Evolutionary conservation across 257 asterid species (phyloP), one percentile per base, ranked within the genome.

Genomic region (Asclepias syriaca): DNA sequence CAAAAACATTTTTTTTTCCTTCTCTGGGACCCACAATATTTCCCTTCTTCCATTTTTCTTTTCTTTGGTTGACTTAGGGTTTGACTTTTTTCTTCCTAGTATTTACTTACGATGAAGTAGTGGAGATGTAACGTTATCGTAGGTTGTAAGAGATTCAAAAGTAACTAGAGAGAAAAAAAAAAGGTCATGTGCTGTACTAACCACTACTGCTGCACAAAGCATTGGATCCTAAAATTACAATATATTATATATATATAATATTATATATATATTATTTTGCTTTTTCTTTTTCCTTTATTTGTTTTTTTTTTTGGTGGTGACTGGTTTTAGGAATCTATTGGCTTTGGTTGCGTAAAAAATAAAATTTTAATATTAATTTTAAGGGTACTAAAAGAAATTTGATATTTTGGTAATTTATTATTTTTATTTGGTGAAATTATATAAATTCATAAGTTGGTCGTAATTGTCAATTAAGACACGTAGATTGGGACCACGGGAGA

Each of bases 61-160:
- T 34, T 34, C n/a, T 11, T 8, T 57, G 57, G 68, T 48, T 74
- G 78, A 74, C 73, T 65, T 74, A 1, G 19, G 21, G 22, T 56
- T 66, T 74, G 67, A 66, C 67, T 56, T 66, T 34, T 2, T 29
- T 29, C 1, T 2, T 29, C 3, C 34, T 29, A 29, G 34, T 29
- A 29, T 29, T 29, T 29, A 29, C 34, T 29, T 29, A 29, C 34
- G 34, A 1, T 29, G 34, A 29, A 29, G 34, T 1, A 29, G 34
- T 29, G 2, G 46, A 46, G 32, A 55, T 21, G 50, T 18, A n/a
- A 57, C 51, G 65, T 12, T 14, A 55, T 54, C 19, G 8, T 11
- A 60, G 69, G n/a, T 19, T 32, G 14, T 15, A 45, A 29, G 43
- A 61, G 61, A 60, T 27, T 60, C 34, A 24, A 16, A 43, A 12